Conservation (phyloP, 169 alveolate species). For the Cyclospora cayetanensis region DNA sequence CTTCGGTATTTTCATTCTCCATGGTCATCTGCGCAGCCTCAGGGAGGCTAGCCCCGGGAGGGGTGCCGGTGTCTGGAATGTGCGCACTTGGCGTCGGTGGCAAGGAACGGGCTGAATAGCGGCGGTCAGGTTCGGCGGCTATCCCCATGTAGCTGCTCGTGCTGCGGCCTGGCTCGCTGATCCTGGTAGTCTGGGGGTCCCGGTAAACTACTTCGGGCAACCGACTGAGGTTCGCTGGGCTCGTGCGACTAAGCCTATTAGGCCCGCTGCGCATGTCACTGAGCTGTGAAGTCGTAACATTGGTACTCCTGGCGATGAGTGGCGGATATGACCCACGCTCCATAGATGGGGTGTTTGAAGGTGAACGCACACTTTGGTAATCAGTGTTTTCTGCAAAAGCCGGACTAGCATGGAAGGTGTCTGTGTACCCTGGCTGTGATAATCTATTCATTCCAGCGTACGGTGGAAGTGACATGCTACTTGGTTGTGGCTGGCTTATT, state of each 20-base stretch:
- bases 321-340: background rate
- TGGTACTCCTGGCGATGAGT: background rate
- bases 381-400: background rate
- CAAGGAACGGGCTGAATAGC: background rate
- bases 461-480: background rate
- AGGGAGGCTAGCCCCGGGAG: too few species aligned
- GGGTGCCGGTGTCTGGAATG: too few species aligned
- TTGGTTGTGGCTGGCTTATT: background rate
- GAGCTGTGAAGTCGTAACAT: background rate
- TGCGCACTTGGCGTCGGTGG: too few species aligned
- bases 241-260: background rate
- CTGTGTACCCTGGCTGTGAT: background rate
- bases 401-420: background rate
- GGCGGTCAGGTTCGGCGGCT: background rate
- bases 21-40: too few species aligned
- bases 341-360: background rate
- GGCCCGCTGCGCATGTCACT: background rate
- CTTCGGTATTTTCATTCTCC: background rate
- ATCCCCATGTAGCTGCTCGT: constrained; percentile 44
- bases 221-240: background rate
- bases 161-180: constrained; percentile 39
- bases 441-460: background rate
- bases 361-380: background rate
- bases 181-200: background rate
- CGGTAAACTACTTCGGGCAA: background rate